Percentiles rank a stretch among this genome's conserved stretches.
Evolutionary conservation across 164 flowering plant species (phyloP).

Genomic region (Pachysandra terminalis): DNA sequence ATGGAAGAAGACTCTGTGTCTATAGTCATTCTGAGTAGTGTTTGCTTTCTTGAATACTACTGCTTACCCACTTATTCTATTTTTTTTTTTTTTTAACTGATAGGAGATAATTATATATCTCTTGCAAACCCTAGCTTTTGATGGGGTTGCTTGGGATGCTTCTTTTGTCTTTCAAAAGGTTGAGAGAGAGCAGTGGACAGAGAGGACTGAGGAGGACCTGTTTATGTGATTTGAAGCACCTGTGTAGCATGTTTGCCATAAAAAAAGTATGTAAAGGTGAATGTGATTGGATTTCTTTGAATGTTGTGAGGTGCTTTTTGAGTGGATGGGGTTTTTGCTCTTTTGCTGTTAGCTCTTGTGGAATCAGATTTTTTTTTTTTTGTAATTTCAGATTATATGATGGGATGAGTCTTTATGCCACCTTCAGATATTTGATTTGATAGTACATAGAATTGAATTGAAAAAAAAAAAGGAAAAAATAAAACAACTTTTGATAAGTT

Average conservation of each 20-base stretch:
- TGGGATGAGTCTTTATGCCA: background rate
- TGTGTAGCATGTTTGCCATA: conserved; percentile 40
- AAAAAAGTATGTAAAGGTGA: conserved; percentile 27
- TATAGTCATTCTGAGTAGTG: conserved; percentile 25
- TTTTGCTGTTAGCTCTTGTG: conserved; percentile 2
- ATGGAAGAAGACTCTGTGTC: conserved; percentile 23
- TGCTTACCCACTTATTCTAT: conserved; percentile 18
- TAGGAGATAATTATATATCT: conserved; percentile 1
- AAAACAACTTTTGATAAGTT: no score
- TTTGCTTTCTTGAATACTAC: conserved; percentile 15
- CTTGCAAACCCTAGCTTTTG: conserved; percentile 22
- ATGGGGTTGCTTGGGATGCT: conserved; percentile 38
- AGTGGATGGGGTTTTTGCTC: background rate
- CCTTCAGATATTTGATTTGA: background rate
- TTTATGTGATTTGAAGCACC: conserved; percentile 39
- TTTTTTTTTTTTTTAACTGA: conserved; percentile 8
- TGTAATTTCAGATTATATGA: background rate
- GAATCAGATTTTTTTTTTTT: background rate
- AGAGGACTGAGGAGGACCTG: conserved; percentile 15
- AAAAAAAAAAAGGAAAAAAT: no score
- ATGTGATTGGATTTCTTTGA: conserved; percentile 32
- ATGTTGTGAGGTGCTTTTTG: conserved; percentile 15
- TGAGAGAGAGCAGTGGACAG: no score
- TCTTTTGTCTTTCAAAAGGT: no score
- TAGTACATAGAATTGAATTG: no score